Percentiles rank a stretch among this genome's conserved stretches.
phyloP scores from a whole-genome alignment of 176 grass and related monocot genomes.

The Musa schizocarpa region DNA sequence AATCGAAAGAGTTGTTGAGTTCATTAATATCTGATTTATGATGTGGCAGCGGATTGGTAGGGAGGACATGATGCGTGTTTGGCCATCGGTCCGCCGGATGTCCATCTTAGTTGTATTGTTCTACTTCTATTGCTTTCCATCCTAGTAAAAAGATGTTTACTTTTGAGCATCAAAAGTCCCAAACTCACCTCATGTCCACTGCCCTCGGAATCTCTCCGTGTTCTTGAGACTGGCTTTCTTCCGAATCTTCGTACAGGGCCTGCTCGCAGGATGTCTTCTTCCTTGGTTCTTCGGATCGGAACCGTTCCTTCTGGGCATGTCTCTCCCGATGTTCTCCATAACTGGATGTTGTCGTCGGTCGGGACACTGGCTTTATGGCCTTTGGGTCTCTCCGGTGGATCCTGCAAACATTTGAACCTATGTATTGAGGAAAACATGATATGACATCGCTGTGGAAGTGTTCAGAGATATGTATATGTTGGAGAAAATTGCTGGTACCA shows the following conservation, averaged over 20 bases:
- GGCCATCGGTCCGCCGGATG: no score
- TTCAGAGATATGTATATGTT: no score
- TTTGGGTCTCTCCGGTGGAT: neutral
- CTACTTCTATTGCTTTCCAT: no score
- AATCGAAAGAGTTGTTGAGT: no score
- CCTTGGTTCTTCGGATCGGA: neutral
- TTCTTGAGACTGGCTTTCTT: neutral
- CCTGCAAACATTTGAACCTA: neutral
- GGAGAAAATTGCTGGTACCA: neutral
- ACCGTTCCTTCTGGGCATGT: slow-evolving; percentile 3
- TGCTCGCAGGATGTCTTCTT: neutral
- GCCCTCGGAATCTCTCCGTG: neutral
- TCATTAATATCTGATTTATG: no score
- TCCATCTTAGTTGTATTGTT: no score
- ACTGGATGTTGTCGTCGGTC: neutral
- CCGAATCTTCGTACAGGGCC: neutral
- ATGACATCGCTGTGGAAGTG: neutral
- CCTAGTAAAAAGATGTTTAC: no score
- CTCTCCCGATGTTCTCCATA: neutral
- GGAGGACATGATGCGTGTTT: no score
- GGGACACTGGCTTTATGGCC: neutral
- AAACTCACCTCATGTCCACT: neutral
- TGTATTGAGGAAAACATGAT: neutral
- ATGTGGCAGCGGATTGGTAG: no score
- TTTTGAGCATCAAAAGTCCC: no score